Percentiles rank a stretch among this genome's conserved stretches.
These are phyloP conservation scores for Paraphoma chrysanthemicola DNA, from an alignment of 2,329 filamentous ascomycete species.

Conservation along the genomic window DNA sequence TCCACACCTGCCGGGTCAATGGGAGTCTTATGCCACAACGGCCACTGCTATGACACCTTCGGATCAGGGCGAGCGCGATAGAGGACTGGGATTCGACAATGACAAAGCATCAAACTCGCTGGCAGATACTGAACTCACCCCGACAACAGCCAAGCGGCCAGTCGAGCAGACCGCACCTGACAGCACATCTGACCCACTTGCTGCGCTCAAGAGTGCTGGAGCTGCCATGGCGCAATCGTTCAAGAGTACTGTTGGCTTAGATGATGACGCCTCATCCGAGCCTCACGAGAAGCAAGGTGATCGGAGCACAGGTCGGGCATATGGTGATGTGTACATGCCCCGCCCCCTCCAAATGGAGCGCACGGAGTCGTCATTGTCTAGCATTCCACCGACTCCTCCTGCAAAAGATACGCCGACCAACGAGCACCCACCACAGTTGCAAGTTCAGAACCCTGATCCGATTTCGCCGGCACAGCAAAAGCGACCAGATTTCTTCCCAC, in stretches of 20 bases:
- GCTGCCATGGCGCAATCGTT: constrained; percentile 57
- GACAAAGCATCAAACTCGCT: constrained; percentile 18
- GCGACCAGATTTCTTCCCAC: constrained; percentile 35
- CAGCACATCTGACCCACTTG: constrained; percentile 43
- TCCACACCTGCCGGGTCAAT: constrained; percentile 60
- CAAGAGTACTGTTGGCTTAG: constrained; percentile 45
- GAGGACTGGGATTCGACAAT: constrained; percentile 23
- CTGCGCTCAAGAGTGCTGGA: constrained; percentile 55
- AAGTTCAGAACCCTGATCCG: constrained; percentile 52
- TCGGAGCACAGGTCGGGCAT: constrained; percentile 9
- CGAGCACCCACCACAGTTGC: constrained; percentile 38
- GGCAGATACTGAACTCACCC: constrained; percentile 41
- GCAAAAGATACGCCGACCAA: constrained; percentile 51
- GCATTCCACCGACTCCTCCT: constrained; percentile 54
- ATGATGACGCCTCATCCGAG: constrained; percentile 24
- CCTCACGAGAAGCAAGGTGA: constrained; percentile 10
- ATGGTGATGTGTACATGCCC: constrained; percentile 46
- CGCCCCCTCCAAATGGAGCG: constrained; percentile 49
- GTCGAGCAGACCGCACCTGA: constrained; percentile 23
- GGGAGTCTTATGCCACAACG: constrained; percentile 58
- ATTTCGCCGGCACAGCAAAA: constrained; percentile 36
- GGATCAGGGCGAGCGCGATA: constrained; percentile 38
- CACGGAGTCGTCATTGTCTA: constrained; percentile 44
- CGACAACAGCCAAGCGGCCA: constrained; percentile 46
- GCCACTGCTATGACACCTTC: constrained; percentile 35